Base-by-base conservation (phyloP, 352 stramenopile species). In the Globisporangium emineosum region DNA sequence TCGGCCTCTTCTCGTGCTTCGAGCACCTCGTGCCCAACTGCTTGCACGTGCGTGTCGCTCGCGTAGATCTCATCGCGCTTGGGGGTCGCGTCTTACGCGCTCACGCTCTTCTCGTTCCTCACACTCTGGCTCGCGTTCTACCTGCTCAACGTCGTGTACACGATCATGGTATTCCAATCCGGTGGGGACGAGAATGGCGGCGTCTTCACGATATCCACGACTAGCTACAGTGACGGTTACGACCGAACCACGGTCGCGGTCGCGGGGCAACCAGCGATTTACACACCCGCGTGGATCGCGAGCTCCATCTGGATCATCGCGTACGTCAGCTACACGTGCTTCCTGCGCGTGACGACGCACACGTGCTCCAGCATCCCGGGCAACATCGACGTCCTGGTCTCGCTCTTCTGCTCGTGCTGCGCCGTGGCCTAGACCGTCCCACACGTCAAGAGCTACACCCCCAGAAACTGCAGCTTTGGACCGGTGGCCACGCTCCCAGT, bases 1-100 rank as follows among this genome's bases (percentile, higher is more conserved):
- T 60, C 42, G 67, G 63, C 0, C 42, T 79, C 62, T 79, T 62
- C 49, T 64, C 50, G 30, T 79, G 72, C 65, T 79, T 71, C 56
- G 56, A 57, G 25, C 32, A 68, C 42, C 37, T 68, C 29, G 57
- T 79, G 13, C 65, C 73, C 55, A 78, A 74, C 68, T 76, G 70
- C 55, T 64, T 64, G 65, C 17, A 71, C 70, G 35, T 76, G 63
- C 40, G 50, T 80, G 5, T 68, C 67, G 37, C 21, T 80, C 32
- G 62, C 68, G 10, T 68, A 77, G 57, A 67, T 72, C 56, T 33
- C 55, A 13, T 32, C 59, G 15, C 70, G 59, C 33, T 59, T 70
- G 8, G 52, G 60, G 50, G 23, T 71, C 3, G 50, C 50, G 1
- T 64, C 54, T 0, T 78, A 74, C 60, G 19, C 37, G 19, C 3